A percentile compares a stretch with the other conserved stretches of the same genome.
Evolutionary conservation across 2,329 filamentous ascomycete genomes (phyloP).

Genomic region (Beauveria caledonica): DNA sequence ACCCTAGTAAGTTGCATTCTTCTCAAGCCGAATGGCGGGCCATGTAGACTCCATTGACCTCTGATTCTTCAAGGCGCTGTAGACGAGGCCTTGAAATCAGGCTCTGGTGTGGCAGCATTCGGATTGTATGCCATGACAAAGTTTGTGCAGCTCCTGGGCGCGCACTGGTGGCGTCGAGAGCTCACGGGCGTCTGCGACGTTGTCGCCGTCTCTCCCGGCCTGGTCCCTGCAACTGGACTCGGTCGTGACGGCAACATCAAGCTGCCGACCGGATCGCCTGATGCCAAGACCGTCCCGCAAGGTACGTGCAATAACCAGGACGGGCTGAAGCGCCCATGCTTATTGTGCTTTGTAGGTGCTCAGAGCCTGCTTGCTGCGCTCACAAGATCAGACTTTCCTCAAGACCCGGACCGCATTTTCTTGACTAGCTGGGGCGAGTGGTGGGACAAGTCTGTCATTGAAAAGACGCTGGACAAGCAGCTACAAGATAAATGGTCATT

Average conservation of each 20-base stretch:
- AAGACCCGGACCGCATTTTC: constrained; percentile 44
- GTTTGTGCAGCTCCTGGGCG: constrained; percentile 41
- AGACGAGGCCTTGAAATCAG: constrained; percentile 31
- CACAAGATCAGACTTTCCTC: constrained; percentile 36
- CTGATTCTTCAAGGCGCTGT: constrained; percentile 22
- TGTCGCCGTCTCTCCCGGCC: constrained; percentile 45
- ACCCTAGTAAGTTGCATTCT: constrained; percentile 22
- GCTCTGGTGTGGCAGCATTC: constrained; percentile 23
- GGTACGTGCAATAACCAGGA: constrained; percentile 23
- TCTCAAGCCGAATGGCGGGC: too few relatives aligned
- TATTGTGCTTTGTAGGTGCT: constrained; percentile 28
- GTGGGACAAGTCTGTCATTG: constrained; percentile 39
- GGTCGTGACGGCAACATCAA: constrained; percentile 23
- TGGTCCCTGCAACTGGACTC: constrained; percentile 42
- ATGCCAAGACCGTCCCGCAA: constrained; percentile 40
- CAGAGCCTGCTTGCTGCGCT: constrained; percentile 37
- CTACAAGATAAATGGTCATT: constrained; percentile 46
- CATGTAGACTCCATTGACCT: not conserved
- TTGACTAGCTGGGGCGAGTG: constrained; percentile 50
- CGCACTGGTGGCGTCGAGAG: constrained; percentile 49
- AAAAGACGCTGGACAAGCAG: constrained; percentile 32
- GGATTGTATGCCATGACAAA: constrained; percentile 37
- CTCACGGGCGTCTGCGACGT: constrained; percentile 35
- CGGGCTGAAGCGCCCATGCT: not conserved
- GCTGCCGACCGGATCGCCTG: constrained; percentile 27